phyloP scores from a whole-genome alignment of 306 rosid species.

The Cicer yamashitae region DNA sequence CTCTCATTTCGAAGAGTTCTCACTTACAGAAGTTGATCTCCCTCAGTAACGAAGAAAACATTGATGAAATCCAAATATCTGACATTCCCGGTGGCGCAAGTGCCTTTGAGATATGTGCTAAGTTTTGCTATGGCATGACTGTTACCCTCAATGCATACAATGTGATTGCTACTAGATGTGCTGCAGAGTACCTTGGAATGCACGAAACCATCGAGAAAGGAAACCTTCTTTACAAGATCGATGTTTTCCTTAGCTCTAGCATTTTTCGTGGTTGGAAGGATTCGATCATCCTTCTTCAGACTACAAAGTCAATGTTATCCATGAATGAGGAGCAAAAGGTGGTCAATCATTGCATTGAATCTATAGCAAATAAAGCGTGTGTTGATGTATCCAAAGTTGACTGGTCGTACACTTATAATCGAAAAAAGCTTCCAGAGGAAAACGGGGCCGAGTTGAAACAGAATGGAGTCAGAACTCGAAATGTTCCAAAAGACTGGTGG shows the following conservation, averaged over 20 bases:
- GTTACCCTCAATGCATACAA: constrained; percentile 95
- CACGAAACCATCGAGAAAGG: constrained; percentile 86
- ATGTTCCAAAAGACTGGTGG: constrained; percentile 98
- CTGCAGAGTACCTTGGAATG: constrained; percentile 95
- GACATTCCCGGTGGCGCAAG: constrained; percentile 90
- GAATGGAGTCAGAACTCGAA: constrained; percentile 65
- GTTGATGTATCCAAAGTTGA: constrained; percentile 82
- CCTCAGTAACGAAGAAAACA: constrained; percentile 60
- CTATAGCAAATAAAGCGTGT: constrained; percentile 79
- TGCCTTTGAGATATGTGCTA: constrained; percentile 94
- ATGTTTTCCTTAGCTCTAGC: constrained; percentile 89
- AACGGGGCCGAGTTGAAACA: constrained; percentile 65
- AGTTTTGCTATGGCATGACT: constrained; percentile 94
- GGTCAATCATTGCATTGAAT: constrained; percentile 72
- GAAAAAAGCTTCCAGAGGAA: constrained; percentile 86
- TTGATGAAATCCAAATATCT: constrained; percentile 67
- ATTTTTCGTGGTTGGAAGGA: constrained; percentile 98
- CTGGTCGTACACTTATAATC: constrained; percentile 92
- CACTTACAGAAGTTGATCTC: constrained; percentile 75
- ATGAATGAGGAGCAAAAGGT: constrained; percentile 78
- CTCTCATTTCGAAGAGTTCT: constrained; percentile 92
- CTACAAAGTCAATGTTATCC: constrained; percentile 69
- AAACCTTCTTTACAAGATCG: constrained; percentile 92
- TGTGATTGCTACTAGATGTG: constrained; percentile 76
- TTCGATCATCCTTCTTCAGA: constrained; percentile 92